Base-by-base conservation (phyloP, 345 rosid species). In the Pistacia integerrima region DNA sequence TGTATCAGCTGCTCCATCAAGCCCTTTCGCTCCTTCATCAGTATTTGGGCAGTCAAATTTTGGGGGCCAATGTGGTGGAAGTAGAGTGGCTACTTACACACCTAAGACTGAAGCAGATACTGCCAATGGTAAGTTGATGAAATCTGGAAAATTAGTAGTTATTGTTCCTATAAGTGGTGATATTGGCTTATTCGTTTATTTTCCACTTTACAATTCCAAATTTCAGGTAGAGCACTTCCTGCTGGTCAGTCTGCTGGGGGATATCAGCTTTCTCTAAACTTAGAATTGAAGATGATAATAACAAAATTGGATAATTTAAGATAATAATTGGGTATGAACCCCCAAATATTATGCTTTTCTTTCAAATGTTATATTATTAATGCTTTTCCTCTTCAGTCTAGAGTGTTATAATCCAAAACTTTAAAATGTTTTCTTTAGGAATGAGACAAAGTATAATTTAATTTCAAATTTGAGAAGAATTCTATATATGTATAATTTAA, bases 31-130 rank as follows among this genome's bases (percentile, higher is more conserved):
- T 72, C 69, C 87, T 49, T 72, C 92, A 22, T 67, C 82, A 68
- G 13, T 88, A 61, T 87, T 89, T 81, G 68, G 63, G 56, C 97
- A 89, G 84, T 70, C 94, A 80, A 70, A 85, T 64, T 90, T 93
- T 78, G 97, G 90, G 25, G 91, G 84, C 63, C 93, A 90, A 78
- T 92, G 88, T 67, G 90, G 87, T 20, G 99, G 98, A 80, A 92
- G 94, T 76, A 85, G 99, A 83, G 90, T 85, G n/a, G 81, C 86
- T 69, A 74, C 95, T 48, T 97, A 88, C 79, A 62, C 88, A 30
- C 79, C 89, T 78, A 97, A 95, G 70, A 48, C 82, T 41, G 98
- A 94, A 60, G 54, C 91, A 52, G 99, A 92, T 16, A 20, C 77
- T 58, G 82, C 79, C 56, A 79, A 63, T 80, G 84, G 86, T 71